Conservation (phyloP, 2,329 filamentous ascomycete species). For the Simplicillium sp. region DNA sequence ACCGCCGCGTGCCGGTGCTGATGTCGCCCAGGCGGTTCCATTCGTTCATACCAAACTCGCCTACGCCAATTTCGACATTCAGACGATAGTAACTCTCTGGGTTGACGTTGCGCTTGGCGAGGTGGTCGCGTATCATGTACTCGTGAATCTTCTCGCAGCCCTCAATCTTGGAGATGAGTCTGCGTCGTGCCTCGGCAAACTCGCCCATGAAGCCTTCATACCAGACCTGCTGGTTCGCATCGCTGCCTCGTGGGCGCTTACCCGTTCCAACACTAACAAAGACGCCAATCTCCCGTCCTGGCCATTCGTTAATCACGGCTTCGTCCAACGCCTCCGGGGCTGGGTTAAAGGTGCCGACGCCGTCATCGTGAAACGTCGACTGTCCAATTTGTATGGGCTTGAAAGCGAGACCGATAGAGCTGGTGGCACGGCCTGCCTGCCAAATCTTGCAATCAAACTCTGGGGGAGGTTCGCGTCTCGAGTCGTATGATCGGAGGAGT, state of each 20-base stretch:
- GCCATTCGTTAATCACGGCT: conserved; percentile 88
- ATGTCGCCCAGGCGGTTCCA: conserved; percentile 93
- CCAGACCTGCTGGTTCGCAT: conserved; percentile 70
- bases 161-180: conserved; percentile 86
- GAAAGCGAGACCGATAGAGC: conserved; percentile 83
- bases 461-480: conserved; percentile 78
- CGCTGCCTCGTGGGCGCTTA: conserved; percentile 57
- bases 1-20: conserved; percentile 81
- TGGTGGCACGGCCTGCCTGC: conserved; percentile 94
- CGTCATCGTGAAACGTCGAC: conserved; percentile 89
- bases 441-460: conserved; percentile 94
- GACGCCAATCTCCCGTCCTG: conserved; percentile 81
- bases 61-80: conserved; percentile 94
- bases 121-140: conserved; percentile 70
- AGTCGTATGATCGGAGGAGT: conserved; percentile 88
- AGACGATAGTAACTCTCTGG: conserved; percentile 88
- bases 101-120: conserved; percentile 70
- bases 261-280: conserved; percentile 94
- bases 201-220: conserved; percentile 90
- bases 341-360: conserved; percentile 85
- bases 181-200: conserved; percentile 80
- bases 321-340: conserved; percentile 80
- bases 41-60: conserved; percentile 98
- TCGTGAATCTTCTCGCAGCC: conserved; percentile 88
- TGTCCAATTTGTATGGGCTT: conserved; percentile 94